Evolutionary conservation across 1,139 yeast species (phyloP).

Genomic region (Debaryomyces coudertii): DNA sequence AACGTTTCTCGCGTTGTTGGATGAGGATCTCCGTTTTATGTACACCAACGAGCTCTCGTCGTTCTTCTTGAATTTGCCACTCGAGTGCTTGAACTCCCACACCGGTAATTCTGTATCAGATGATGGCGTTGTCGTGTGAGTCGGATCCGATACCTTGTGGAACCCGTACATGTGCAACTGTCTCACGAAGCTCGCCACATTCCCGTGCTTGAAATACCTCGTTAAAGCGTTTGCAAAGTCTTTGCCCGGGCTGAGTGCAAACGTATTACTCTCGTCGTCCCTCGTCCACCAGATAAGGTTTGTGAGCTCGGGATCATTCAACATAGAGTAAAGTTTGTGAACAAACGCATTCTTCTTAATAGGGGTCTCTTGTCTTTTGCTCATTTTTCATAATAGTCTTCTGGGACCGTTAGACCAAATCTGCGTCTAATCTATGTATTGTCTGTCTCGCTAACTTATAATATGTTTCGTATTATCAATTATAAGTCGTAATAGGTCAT

Average conservation of each 20-base stretch:
- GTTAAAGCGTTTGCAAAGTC: constrained; percentile 49
- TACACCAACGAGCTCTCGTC: constrained; percentile 66
- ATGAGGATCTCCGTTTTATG: constrained; percentile 66
- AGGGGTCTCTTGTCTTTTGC: constrained; percentile 28
- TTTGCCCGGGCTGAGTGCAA: constrained; percentile 62
- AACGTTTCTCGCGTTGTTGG: constrained; percentile 28
- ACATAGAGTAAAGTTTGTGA: constrained; percentile 62
- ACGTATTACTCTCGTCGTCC: constrained; percentile 57
- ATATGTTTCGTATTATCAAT: neutral
- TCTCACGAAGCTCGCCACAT: constrained; percentile 51
- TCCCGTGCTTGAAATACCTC: constrained; percentile 49
- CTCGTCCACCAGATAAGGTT: constrained; percentile 79
- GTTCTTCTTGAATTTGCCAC: constrained; percentile 75
- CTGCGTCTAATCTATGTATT: neutral
- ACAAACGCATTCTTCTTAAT: constrained; percentile 66
- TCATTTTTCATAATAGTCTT: constrained; percentile 18
- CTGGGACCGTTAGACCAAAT: neutral
- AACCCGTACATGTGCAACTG: constrained; percentile 55
- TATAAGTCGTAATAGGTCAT: neutral
- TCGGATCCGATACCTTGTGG: constrained; percentile 54
- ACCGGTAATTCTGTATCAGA: constrained; percentile 31
- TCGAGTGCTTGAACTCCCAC: constrained; percentile 91
- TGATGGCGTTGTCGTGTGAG: neutral
- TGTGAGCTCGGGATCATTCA: constrained; percentile 51
- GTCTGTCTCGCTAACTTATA: neutral